Evolutionary conservation across 768 basidiomycete species (phyloP).

Genomic region (Podaxis rugospora): DNA sequence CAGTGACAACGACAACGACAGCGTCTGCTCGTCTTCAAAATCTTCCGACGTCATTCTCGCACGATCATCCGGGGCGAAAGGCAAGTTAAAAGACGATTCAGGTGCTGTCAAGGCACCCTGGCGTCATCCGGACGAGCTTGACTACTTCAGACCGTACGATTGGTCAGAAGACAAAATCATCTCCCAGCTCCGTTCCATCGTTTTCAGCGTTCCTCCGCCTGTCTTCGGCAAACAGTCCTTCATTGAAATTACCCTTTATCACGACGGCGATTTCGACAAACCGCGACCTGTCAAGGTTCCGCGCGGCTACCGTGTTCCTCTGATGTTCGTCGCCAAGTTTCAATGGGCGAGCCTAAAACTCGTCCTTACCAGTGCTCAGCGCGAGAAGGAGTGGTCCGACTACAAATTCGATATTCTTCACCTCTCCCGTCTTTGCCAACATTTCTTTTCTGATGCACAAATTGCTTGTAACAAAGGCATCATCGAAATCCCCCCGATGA

Average conservation of each 20-base stretch:
- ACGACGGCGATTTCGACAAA: conserved; percentile 15
- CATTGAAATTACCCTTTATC: conserved; percentile 14
- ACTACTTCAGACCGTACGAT: conserved; percentile 26
- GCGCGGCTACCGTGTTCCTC: conserved; percentile 37
- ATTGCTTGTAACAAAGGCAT: conserved; percentile 14
- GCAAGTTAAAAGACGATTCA: neutral
- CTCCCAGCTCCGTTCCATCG: conserved; percentile 26
- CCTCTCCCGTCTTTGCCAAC: conserved; percentile 32
- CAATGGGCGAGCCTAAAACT: conserved; percentile 38
- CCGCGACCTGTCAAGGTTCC: conserved; percentile 16
- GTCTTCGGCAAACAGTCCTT: conserved; percentile 12
- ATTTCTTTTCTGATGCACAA: conserved; percentile 30
- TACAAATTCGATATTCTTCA: conserved; percentile 41
- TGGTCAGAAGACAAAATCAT: conserved; percentile 31
- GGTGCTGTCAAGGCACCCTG: conserved; percentile 19
- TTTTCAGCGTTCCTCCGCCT: conserved; percentile 33
- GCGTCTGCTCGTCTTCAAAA: conserved; percentile 9
- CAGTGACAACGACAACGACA: conserved; percentile 10
- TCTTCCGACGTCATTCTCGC: conserved; percentile 3
- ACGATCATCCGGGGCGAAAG: conserved; percentile 2
- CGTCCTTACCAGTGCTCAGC: conserved; percentile 29
- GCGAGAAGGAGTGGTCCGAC: conserved; percentile 35
- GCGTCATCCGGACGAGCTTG: conserved; percentile 38
- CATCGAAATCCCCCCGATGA: conserved; percentile 2
- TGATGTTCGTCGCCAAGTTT: conserved; percentile 42